Evolutionary conservation across 768 basidiomycete species (phyloP), one percentile per base, ranked within the genome.

Genomic region (Hericium alpestre): DNA sequence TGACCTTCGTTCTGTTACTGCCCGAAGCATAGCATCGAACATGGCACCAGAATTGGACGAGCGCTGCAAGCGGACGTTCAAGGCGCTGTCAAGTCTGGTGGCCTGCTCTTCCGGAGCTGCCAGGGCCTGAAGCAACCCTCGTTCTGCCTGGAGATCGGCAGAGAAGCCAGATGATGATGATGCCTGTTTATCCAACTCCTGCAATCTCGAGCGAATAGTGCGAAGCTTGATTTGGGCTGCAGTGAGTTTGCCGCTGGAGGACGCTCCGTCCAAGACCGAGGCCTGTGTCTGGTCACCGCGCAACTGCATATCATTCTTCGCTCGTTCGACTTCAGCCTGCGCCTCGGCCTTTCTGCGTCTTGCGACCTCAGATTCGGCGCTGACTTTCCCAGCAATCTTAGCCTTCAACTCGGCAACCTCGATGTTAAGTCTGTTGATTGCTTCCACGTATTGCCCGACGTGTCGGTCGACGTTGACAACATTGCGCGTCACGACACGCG

Each of bases 391-490:
- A 4, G 87, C 81, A 41, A 96, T 76, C 71, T 88, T 90, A 51
- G 83, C 82, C 71, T 94, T 93, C 61, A 97, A 82, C 65, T 89
- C 86, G 27, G 82, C 79, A 58, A 97, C 86, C 71, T 93, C 87
- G 40, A 76, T 70, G 63, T 92, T 89, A 61, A 95, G 84, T 55
- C 90, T 76, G 66, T 92, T 89, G 65, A 98, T 96, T 54, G 92
- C 91, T 69, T 92, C 90, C 49, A 96, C 90, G 65, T 97, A 99
- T 71, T 87, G 90, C 38, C 90, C 91, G 59, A 97, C 94, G 66
- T 97, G 92, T 15, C 94, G 81, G 65, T 95, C 87, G 60, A 97
- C 91, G 61, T 94, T 93, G 65, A 95, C 86, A 32, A 95, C 87
- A 67, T 99, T 98, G 48, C 92, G 81, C 1, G 94, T 93, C 58